These are phyloP conservation scores for Sporisorium scitamineum DNA, from an alignment of 1,284 basidiomycete species.

Conservation along the genomic window DNA sequence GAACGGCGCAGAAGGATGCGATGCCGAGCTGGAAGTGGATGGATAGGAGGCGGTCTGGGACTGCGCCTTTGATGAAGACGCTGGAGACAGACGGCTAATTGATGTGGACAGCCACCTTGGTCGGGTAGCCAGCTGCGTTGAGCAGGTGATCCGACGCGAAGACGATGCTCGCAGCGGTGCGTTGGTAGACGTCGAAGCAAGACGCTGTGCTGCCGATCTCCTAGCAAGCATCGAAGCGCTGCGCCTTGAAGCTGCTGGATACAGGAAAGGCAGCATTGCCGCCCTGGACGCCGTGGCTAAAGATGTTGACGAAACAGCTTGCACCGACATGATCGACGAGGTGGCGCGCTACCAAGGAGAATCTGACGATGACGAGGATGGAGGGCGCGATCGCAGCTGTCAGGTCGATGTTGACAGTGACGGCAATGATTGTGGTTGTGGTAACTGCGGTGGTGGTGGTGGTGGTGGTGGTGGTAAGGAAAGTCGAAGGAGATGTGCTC, in stretches of 20 bases:
- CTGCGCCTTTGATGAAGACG: constrained; percentile 23
- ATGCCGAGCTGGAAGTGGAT: constrained; percentile 8
- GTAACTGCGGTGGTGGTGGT: constrained; percentile 2
- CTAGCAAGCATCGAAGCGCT: constrained; percentile 6
- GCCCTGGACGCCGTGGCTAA: constrained; percentile 18
- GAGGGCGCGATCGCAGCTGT: not conserved
- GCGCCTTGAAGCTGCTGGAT: constrained; percentile 24
- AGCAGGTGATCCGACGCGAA: not conserved
- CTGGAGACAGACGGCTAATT: constrained; percentile 3
- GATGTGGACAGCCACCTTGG: constrained; percentile 25
- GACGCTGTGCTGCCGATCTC: constrained; percentile 3
- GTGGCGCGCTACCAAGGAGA: not conserved
- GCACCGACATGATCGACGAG: constrained; percentile 14
- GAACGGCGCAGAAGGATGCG: constrained; percentile 10
- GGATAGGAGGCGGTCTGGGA: constrained; percentile 3
- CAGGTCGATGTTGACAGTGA: constrained; percentile 8
- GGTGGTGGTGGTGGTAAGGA: not conserved
- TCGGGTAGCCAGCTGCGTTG: not conserved
- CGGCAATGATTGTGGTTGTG: not conserved
- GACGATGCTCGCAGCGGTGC: constrained; percentile 15
- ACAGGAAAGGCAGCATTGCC: constrained; percentile 38
- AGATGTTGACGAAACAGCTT: constrained; percentile 7
- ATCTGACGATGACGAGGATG: too few species aligned
- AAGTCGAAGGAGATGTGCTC: constrained; percentile 3
- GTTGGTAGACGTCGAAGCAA: not conserved